Base-by-base conservation (phyloP, 148 eudicot genomes). In the Rhododendron mucronatum region DNA sequence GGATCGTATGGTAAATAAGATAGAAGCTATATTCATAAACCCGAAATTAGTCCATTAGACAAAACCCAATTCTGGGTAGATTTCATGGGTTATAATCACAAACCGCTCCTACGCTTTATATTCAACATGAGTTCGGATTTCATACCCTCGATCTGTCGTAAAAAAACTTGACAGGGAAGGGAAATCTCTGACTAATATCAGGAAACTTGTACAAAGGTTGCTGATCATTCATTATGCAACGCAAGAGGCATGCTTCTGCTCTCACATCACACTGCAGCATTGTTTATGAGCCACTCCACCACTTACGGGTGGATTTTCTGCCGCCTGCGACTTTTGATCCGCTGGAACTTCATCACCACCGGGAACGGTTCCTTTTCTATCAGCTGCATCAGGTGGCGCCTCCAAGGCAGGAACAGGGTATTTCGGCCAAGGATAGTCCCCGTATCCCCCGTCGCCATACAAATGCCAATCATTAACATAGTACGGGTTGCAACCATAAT, bases 231-330 rank as follows among this genome's bases (percentile, higher is more conserved):
- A 39, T 21, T 41, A 12, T 1, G 33, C 30, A n/a, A 26, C 10
- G 16, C 13, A 13, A 18, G 15, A 15, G 23, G 15, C 28, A 20
- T 47, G 55, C 7, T 44, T 50, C 30, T 4, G 65, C 65, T 16
- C 26, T 80, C 65, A 82, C 84, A 82, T 82, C 48, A 82, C 39
- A 82, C 65, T 26, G 61, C 83, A 80, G 30, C 83, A 80, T 26
- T 30, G 75, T 69, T 69, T 51, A n/a, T 7, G 14, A 51, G 57
- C 65, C n/a, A 12, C 83, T 14, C n/a, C 37, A 23, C 41, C 65
- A 33, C 21, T 51, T 53, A 15, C 7, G 41, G n/a, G 4, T 18
- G 39, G 41, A 7, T 50, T 48, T 69, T 69, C 37, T 13, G 37
- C 33, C 9, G 57, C 35, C 14, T 16, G 82, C 51, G 14, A 16